A percentile compares a stretch with the other conserved stretches of the same genome.
Conservation (phyloP, 2,329 filamentous ascomycete genomes). For the Ophiostoma montium region DNA sequence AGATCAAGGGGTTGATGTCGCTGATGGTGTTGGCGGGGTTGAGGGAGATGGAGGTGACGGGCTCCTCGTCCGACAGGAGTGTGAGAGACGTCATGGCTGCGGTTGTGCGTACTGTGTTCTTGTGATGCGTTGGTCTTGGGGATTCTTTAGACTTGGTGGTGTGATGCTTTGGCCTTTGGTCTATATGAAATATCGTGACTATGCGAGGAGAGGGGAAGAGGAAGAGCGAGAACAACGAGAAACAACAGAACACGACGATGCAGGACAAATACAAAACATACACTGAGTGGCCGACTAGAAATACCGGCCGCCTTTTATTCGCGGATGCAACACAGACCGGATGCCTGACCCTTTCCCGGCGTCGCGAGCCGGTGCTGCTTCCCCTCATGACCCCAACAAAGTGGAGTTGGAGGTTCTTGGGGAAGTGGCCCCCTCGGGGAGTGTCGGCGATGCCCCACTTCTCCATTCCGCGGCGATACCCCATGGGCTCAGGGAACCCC, state of each 20-base stretch:
- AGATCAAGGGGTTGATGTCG: constrained; percentile 67
- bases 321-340: not conserved
- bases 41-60: not conserved
- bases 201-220: no score
- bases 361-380: not conserved
- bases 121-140: no score
- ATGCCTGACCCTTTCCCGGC: not conserved
- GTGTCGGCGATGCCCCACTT: not conserved
- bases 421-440: not conserved
- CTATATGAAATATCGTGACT: no score
- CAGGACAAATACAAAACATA: not conserved
- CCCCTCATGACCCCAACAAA: not conserved
- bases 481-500: no score
- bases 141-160: no score
- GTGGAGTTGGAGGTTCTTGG: not conserved
- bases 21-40: not conserved
- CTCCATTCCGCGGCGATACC: not conserved
- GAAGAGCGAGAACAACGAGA: not conserved
- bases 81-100: not conserved
- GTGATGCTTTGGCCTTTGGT: no score
- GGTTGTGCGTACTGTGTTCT: not conserved
- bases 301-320: not conserved
- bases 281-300: not conserved
- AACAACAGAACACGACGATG: not conserved
- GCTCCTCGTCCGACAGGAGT: not conserved